phyloP scores from a whole-genome alignment of 1,284 basidiomycete species.

The Rhodotorula sp. region DNA sequence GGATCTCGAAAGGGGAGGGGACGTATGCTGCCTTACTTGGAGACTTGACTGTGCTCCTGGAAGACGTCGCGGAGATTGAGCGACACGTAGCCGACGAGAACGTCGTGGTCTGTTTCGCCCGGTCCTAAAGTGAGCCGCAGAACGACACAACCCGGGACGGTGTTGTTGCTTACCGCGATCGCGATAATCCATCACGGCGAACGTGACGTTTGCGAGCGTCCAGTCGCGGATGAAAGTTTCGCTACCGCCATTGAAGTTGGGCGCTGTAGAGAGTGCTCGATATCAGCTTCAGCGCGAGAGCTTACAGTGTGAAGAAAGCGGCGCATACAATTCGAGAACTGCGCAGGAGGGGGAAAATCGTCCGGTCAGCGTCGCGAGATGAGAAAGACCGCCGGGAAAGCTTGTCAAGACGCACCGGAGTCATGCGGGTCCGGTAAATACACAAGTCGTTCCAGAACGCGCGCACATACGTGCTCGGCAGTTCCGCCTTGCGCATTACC shows the following conservation, averaged over 20 bases:
- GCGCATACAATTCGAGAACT: conserved; percentile 3
- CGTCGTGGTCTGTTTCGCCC: conserved; percentile 18
- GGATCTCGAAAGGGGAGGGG: too few relatives aligned
- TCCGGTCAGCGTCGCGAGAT: neutral
- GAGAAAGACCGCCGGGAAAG: neutral
- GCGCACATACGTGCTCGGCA: conserved; percentile 35
- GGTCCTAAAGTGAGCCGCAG: neutral
- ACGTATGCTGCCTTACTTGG: conserved; percentile 6
- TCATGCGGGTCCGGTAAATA: conserved; percentile 28
- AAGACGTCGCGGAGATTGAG: conserved; percentile 29
- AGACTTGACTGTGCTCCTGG: conserved; percentile 24
- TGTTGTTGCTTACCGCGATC: conserved; percentile 24
- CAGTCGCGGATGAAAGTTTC: conserved; percentile 36
- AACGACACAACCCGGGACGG: too few relatives aligned
- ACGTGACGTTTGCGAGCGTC: conserved; percentile 21
- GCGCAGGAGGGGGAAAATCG: neutral
- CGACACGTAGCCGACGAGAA: conserved; percentile 30
- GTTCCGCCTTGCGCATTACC: conserved; percentile 11
- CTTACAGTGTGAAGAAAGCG: too few relatives aligned
- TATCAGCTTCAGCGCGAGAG: too few relatives aligned
- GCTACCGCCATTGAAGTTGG: conserved; percentile 34
- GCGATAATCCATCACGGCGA: conserved; percentile 38
- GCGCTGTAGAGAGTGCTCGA: neutral
- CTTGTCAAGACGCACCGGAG: conserved; percentile 18
- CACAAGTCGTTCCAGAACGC: conserved; percentile 34